Evolutionary conservation across 768 basidiomycete species (phyloP), one percentile per base, ranked within the genome.

Genomic region (Pleurotus sapidus): DNA sequence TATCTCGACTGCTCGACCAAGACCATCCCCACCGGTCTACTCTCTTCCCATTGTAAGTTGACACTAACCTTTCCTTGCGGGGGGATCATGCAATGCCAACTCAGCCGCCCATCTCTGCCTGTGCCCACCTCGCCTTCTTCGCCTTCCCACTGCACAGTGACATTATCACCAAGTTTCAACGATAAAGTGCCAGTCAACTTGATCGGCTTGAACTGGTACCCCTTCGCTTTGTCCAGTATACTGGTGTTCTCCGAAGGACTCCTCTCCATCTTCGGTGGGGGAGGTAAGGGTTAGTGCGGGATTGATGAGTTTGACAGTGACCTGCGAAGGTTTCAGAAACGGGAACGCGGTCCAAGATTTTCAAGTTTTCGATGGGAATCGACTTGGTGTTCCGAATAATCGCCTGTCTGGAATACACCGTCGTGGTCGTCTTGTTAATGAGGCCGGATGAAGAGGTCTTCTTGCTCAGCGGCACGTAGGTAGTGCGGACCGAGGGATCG

Each of bases 281-380:
- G 20, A 59, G 69, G 63, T 43, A 48, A 69, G 2, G 2, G 79
- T 80, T 65, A 74, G 73, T 55, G 67, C 69, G 20, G 73, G 74
- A 61, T 64, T 79, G 30, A 61, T 81, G 40, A 79, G 79, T 20
- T 54, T 54, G n/a, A 54, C 51, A 12, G 34, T 54, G 15, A 54
- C 42, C 24, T 54, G 51, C 18, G 51, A 54, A 54, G 5, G 39
- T 24, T 42, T 54, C 55, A 1, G 55, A 56, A 15, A 56, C n/a
- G 3, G 43, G 55, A 17, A 56, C 34, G 24, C 45, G 55, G 43
- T 56, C 55, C 30, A 56, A 14, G 8, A 56, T 47, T 11, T 46
- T 56, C 18, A 56, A 27, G 55, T 46, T 46, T 5, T 56, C 45
- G 18, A 56, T 17, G 18, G 24, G 5, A 8, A 38, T 56, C 5